Percentiles rank a stretch among this genome's conserved stretches.
These are phyloP conservation scores for Garcia nutans DNA, from an alignment of 345 rosid genomes.

Conservation along the genomic window DNA sequence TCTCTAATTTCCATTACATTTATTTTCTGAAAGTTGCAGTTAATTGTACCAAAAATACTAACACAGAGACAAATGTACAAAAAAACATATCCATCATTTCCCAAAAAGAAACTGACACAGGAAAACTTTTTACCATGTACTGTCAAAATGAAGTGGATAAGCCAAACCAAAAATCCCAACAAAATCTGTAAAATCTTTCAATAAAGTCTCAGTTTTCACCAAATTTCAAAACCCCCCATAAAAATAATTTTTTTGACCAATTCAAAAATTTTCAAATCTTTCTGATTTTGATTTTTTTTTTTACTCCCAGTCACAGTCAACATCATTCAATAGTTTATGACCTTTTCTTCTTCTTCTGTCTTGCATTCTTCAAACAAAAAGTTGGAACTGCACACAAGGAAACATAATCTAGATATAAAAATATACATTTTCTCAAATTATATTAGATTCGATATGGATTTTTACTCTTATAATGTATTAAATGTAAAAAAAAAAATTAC, in stretches of 20 bases:
- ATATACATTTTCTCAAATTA: too few relatives aligned
- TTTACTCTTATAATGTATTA: too few relatives aligned
- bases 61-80: constrained; percentile 1
- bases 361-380: constrained; percentile 63
- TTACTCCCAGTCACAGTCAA: constrained; percentile 26
- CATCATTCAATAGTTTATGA: constrained; percentile 51
- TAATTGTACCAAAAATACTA: neutral
- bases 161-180: neutral
- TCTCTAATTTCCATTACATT: constrained; percentile 26
- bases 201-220: constrained; percentile 1
- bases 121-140: constrained; percentile 20
- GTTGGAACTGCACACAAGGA: neutral
- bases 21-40: constrained; percentile 20
- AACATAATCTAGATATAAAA: too few relatives aligned
- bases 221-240: constrained; percentile 6
- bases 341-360: constrained; percentile 36
- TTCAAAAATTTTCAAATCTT: constrained; percentile 33
- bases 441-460: too few relatives aligned
- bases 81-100: constrained; percentile 8
- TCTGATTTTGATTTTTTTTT: constrained; percentile 14
- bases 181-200: constrained; percentile 20
- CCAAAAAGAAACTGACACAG: constrained; percentile 23
- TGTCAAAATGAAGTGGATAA: neutral
- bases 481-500: too few relatives aligned
- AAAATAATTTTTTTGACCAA: neutral